A percentile compares a stretch with the other conserved stretches of the same genome.
phyloP scores from a whole-genome alignment of 805 yeast species.

The Zygosaccharomyces bailii region DNA sequence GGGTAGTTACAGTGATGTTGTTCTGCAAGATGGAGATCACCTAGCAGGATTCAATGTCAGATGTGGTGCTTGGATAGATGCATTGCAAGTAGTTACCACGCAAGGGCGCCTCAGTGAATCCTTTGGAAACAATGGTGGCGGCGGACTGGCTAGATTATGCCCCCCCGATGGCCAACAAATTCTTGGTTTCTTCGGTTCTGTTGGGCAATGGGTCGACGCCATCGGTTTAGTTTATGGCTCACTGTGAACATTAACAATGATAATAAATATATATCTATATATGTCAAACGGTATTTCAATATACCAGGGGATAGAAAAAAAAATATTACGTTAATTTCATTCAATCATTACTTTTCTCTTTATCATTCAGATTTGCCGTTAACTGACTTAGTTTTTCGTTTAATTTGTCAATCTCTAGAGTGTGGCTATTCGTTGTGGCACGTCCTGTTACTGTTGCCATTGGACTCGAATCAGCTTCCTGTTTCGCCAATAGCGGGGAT shows the following conservation, averaged over 20 bases:
- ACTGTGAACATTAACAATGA: neutral
- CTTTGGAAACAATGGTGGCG: constrained; percentile 71
- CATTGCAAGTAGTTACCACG: constrained; percentile 65
- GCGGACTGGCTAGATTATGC: constrained; percentile 52
- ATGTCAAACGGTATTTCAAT: neutral
- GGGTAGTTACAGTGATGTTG: constrained; percentile 51
- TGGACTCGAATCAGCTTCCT: constrained; percentile 4
- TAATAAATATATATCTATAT: constrained; percentile 5
- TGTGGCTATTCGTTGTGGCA: constrained; percentile 10
- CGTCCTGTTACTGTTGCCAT: constrained; percentile 10
- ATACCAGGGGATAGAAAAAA: neutral
- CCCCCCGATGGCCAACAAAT: constrained; percentile 62
- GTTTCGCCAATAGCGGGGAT: constrained; percentile 15
- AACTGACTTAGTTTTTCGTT: constrained; percentile 34
- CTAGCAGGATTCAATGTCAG: constrained; percentile 61
- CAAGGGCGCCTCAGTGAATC: constrained; percentile 50
- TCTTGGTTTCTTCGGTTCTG: constrained; percentile 69
- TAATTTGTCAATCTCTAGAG: constrained; percentile 30
- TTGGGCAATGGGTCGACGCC: constrained; percentile 69
- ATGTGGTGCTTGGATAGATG: constrained; percentile 89
- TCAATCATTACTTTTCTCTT: constrained; percentile 9
- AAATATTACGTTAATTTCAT: neutral
- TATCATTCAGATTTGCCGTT: constrained; percentile 15
- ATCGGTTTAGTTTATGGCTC: constrained; percentile 61
- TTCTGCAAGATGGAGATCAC: constrained; percentile 53